Conservation (phyloP, 306 rosid genomes). For the Casuarina glauca region DNA sequence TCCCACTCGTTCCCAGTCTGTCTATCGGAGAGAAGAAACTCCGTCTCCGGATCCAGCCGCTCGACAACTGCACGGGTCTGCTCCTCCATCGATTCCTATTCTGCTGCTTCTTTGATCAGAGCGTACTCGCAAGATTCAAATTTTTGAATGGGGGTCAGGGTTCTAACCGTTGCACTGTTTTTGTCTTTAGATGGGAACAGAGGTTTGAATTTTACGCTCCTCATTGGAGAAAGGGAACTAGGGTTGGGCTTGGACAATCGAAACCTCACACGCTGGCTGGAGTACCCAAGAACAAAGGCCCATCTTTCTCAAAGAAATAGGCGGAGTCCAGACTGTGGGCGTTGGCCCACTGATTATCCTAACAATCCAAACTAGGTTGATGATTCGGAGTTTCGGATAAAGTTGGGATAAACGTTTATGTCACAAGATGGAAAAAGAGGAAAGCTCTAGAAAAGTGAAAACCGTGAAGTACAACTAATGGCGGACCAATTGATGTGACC, state of each 20-base stretch:
- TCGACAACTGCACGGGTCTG: conserved; percentile 6
- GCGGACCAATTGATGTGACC: conserved; percentile 4
- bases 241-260: background rate
- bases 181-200: background rate
- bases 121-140: conserved; percentile 9
- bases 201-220: background rate
- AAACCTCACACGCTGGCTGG: background rate
- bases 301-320: background rate
- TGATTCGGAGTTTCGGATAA: background rate
- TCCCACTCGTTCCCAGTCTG: conserved; percentile 87
- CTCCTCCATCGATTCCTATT: conserved; percentile 13
- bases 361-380: background rate
- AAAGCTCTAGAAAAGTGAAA: background rate
- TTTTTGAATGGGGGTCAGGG: conserved; percentile 1
- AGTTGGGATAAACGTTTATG: background rate
- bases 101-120: conserved; percentile 31
- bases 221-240: background rate
- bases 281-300: background rate
- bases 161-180: background rate
- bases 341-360: background rate
- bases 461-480: background rate
- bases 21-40: conserved; percentile 64
- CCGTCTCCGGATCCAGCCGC: conserved; percentile 69
- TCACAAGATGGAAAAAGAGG: background rate
- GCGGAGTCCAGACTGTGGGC: background rate